phyloP scores from a whole-genome alignment of 2,329 filamentous ascomycete species.

The Didymella keratinophila region DNA sequence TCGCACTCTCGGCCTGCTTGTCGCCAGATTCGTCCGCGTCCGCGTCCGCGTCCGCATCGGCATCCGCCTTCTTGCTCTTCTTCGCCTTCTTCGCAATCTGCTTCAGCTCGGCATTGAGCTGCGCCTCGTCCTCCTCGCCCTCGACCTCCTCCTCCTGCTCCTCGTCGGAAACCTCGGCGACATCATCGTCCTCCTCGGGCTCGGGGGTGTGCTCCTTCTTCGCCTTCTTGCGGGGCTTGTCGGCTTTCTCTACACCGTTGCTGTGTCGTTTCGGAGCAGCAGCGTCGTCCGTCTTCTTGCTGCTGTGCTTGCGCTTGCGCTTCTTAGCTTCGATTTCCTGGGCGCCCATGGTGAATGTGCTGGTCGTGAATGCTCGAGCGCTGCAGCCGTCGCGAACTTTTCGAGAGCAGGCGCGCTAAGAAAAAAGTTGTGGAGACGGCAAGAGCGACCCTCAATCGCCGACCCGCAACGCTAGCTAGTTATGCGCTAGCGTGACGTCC shows the following conservation, averaged over 20 bases:
- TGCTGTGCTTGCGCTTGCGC: constrained; percentile 58
- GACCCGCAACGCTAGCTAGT: background rate
- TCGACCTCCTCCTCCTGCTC: constrained; percentile 37
- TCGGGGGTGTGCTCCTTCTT: constrained; percentile 51
- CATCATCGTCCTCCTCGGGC: constrained; percentile 35
- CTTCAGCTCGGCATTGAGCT: constrained; percentile 47
- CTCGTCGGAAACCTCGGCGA: constrained; percentile 32
- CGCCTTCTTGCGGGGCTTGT: constrained; percentile 52
- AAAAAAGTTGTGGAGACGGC: constrained; percentile 37
- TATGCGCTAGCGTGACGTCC: no score
- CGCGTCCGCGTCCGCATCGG: constrained; percentile 31
- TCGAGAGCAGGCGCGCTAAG: constrained; percentile 23
- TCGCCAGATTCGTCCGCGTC: constrained; percentile 37
- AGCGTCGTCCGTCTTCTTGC: constrained; percentile 43
- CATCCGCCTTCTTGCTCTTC: constrained; percentile 37
- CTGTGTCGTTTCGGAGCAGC: constrained; percentile 41
- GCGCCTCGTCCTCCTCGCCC: constrained; percentile 43
- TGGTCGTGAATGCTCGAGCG: constrained; percentile 13
- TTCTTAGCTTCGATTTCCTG: constrained; percentile 54
- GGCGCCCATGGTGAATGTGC: constrained; percentile 44
- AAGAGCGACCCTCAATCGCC: constrained; percentile 14
- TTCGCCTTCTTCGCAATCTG: constrained; percentile 39
- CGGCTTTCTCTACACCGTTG: constrained; percentile 43
- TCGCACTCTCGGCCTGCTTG: constrained; percentile 34
- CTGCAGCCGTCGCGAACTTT: constrained; percentile 23